Percentiles rank a stretch among this genome's conserved stretches.
phyloP scores from a whole-genome alignment of 2,329 filamentous ascomycete genomes.

The Fusarium sp. region DNA sequence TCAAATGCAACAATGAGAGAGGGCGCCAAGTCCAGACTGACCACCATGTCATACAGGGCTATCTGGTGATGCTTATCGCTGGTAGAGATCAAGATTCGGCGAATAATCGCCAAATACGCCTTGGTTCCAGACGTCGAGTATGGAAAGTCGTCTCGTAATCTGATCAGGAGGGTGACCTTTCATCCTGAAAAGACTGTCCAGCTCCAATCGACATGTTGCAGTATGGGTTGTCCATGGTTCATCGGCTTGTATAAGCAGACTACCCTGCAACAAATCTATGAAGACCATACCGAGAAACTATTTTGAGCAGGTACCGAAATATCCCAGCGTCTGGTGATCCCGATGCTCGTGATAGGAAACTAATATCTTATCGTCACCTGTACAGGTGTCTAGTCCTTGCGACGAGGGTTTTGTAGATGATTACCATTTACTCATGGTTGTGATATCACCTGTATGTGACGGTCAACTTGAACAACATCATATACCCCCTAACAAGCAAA shows the following conservation, averaged over 20 bases:
- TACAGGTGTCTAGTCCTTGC: not conserved
- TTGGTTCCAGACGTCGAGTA: not conserved
- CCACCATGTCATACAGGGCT: slow-evolving; percentile 15
- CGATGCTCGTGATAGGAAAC: not conserved
- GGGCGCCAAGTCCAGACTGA: slow-evolving; percentile 11
- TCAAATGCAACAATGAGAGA: not conserved
- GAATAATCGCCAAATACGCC: not conserved
- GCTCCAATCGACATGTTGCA: not conserved
- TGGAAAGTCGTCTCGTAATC: not conserved
- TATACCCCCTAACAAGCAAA: not conserved
- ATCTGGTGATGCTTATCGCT: slow-evolving; percentile 15
- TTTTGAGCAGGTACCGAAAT: not conserved
- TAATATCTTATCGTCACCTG: not conserved
- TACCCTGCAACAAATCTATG: not conserved
- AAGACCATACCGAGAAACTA: not conserved
- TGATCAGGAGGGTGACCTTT: not conserved
- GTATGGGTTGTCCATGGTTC: not conserved
- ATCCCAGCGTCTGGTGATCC: not conserved
- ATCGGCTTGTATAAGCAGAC: not conserved
- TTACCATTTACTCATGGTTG: not conserved
- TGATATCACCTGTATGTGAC: not conserved
- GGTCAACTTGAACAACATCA: not conserved
- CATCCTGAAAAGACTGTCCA: not conserved
- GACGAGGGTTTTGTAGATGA: not conserved
- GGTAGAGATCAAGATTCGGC: not conserved